Evolutionary conservation across 305 asterid genomes (phyloP), one percentile per base, ranked within the genome.

Genomic region (Fraxinus xanthoxyloides): DNA sequence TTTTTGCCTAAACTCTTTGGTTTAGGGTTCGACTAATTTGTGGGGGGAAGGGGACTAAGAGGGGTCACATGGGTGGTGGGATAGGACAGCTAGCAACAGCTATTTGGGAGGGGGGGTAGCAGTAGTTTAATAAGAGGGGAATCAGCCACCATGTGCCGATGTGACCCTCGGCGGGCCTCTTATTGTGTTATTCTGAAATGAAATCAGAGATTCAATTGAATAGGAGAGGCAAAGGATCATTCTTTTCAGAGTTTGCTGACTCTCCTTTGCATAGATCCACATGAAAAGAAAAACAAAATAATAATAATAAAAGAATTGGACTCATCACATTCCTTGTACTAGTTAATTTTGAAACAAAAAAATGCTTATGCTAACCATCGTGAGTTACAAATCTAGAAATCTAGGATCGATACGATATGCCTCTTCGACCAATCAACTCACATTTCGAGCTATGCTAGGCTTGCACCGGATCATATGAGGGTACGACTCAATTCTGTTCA

Each of bases 1-100:
- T 5, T 54, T n/a, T 51, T 46, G 46, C 46, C 46, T 38, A 36
- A 61, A 61, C 5, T 19, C 26, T 21, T 1, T 5, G 32, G 65
- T 56, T 19, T 61, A 61, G 32, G 30, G 31, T 61, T 21, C 13
- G 67, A 56, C 65, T 5, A 56, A 46, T 3, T 2, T 3, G 81
- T 40, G n/a, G 61, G 86, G 13, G 67, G 79, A 7, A 46, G 72
- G 72, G 69, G 63, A 54, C 63, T 54, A 26, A 0, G 59, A 35
- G 19, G 38, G 79, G 70, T 80, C 92, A 92, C 91, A 89, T 88
- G 92, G 91, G 70, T 61, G 69, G 80, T 77, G 87, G 84, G 6
- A 83, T 65, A 56, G 88, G 82, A 92, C 98, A 93, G 95, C 97
- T 92, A 88, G 97, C 94, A 85, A 93, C 96, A 92, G 94, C 97